These are phyloP conservation scores for Excoecaria cochinchinensis DNA, from an alignment of 345 rosid species.

Conservation along the genomic window DNA sequence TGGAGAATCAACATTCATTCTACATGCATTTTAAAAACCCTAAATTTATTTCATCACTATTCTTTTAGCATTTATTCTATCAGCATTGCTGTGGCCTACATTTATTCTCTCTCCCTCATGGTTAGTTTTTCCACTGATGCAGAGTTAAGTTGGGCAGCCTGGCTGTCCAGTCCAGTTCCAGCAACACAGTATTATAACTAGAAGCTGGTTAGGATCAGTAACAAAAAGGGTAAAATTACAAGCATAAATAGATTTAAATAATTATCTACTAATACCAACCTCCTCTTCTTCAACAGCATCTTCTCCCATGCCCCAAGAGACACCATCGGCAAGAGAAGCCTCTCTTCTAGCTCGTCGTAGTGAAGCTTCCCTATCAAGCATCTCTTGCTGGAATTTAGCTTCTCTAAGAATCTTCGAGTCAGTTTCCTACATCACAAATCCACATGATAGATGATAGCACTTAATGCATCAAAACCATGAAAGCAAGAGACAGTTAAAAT, in stretches of 20 bases:
- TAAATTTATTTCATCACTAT: too few species aligned
- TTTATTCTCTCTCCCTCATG: too few species aligned
- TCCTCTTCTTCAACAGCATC: constrained; percentile 94
- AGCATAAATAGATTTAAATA: constrained; percentile 4
- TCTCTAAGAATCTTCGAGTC: constrained; percentile 62
- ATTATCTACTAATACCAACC: constrained; percentile 43
- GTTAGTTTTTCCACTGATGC: too few species aligned
- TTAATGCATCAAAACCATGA: neutral
- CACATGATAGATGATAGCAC: constrained; percentile 11
- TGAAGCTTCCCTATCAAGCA: constrained; percentile 80
- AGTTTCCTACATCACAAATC: constrained; percentile 45
- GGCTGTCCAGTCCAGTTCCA: too few species aligned
- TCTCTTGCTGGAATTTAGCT: constrained; percentile 50
- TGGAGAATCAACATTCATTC: too few species aligned
- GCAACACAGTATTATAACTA: neutral
- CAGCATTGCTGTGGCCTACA: too few species aligned
- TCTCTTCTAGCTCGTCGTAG: constrained; percentile 76
- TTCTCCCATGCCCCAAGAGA: constrained; percentile 99
- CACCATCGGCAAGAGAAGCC: constrained; percentile 83
- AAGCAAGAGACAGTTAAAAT: neutral
- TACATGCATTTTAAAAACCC: too few species aligned
- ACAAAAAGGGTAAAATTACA: neutral
- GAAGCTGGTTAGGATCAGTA: neutral
- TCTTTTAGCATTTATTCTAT: too few species aligned
- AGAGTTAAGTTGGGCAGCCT: too few species aligned